A percentile compares a stretch with the other conserved stretches of the same genome.
Evolutionary conservation across 2,329 filamentous ascomycete species (phyloP).

Genomic region (Arachnomyces sp.): DNA sequence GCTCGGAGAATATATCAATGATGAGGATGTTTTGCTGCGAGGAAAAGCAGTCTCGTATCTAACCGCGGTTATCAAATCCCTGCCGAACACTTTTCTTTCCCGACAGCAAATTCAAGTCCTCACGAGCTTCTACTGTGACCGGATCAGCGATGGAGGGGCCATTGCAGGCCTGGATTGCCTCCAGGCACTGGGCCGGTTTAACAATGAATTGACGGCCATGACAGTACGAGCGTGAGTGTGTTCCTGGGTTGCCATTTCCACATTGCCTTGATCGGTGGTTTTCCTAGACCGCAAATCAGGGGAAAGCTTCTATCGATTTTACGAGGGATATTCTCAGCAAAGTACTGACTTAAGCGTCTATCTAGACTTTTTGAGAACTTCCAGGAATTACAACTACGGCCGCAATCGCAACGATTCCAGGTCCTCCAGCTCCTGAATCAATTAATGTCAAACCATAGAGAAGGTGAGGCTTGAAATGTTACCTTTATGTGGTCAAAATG

Average conservation of each 20-base stretch:
- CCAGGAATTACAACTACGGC: slow-evolving; percentile 52
- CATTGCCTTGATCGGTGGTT: too few relatives aligned
- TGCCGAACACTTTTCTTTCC: slow-evolving; percentile 50
- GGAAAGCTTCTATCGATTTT: too few relatives aligned
- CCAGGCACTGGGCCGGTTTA: slow-evolving; percentile 54
- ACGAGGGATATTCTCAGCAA: slow-evolving; percentile 18
- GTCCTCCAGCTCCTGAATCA: slow-evolving; percentile 55
- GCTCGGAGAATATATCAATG: slow-evolving; percentile 60
- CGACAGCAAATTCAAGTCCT: slow-evolving; percentile 57
- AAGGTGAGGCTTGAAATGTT: slow-evolving; percentile 32
- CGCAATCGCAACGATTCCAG: slow-evolving; percentile 59
- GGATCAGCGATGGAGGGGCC: slow-evolving; percentile 56
- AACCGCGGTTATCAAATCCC: slow-evolving; percentile 36
- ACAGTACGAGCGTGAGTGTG: slow-evolving; percentile 46
- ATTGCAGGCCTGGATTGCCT: slow-evolving; percentile 52
- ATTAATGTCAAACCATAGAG: slow-evolving; percentile 55
- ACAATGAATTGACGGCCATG: slow-evolving; percentile 46
- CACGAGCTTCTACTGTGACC: slow-evolving; percentile 57
- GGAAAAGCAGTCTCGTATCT: slow-evolving; percentile 49
- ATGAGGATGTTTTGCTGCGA: slow-evolving; percentile 53
- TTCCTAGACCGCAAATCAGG: too few relatives aligned
- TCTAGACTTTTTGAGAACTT: slow-evolving; percentile 44
- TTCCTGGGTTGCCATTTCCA: slow-evolving; percentile 2
- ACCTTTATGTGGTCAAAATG: neutral
- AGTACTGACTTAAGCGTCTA: slow-evolving; percentile 12